Evolutionary conservation across 2,329 filamentous ascomycete genomes (phyloP).

Genomic region (Penicillium sp.): DNA sequence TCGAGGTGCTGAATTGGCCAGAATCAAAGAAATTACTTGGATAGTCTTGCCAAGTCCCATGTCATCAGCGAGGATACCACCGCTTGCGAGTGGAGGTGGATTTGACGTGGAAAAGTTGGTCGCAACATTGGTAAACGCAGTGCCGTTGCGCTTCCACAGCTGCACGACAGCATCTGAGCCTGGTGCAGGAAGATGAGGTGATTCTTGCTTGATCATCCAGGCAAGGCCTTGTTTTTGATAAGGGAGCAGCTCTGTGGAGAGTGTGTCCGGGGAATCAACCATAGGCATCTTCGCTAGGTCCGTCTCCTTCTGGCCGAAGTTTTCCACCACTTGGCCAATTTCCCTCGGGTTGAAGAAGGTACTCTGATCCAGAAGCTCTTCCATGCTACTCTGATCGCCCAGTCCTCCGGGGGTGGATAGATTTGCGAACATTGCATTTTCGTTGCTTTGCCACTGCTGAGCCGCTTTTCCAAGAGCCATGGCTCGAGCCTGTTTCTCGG

Average conservation of each 20-base stretch:
- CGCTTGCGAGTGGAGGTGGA: conserved; percentile 62
- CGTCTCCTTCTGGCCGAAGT: conserved; percentile 65
- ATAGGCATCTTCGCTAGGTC: conserved; percentile 65
- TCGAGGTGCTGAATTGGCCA: conserved; percentile 47
- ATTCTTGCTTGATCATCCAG: conserved; percentile 75
- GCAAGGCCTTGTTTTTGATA: conserved; percentile 74
- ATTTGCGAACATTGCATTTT: conserved; percentile 32
- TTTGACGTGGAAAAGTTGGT: conserved; percentile 59
- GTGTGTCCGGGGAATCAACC: conserved; percentile 59
- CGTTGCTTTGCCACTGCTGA: conserved; percentile 21
- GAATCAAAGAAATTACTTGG: conserved; percentile 73
- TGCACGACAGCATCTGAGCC: conserved; percentile 62
- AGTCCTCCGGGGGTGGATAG: conserved; percentile 30
- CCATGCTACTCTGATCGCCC: conserved; percentile 44
- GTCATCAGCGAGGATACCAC: conserved; percentile 83
- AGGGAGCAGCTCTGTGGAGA: conserved; percentile 65
- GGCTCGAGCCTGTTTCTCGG: conserved; percentile 28
- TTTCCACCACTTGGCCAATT: conserved; percentile 60
- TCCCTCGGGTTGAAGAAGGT: conserved; percentile 62
- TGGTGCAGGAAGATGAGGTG: conserved; percentile 56
- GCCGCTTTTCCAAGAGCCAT: conserved; percentile 24
- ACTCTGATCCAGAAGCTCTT: conserved; percentile 61
- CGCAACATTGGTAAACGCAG: conserved; percentile 60
- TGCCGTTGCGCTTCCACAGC: conserved; percentile 61
- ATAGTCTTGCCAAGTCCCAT: conserved; percentile 91